Percentiles rank a stretch among this genome's conserved stretches.
These are phyloP conservation scores for Triangularia setosa DNA, from an alignment of 2,329 filamentous ascomycete species.

Conservation along the genomic window DNA sequence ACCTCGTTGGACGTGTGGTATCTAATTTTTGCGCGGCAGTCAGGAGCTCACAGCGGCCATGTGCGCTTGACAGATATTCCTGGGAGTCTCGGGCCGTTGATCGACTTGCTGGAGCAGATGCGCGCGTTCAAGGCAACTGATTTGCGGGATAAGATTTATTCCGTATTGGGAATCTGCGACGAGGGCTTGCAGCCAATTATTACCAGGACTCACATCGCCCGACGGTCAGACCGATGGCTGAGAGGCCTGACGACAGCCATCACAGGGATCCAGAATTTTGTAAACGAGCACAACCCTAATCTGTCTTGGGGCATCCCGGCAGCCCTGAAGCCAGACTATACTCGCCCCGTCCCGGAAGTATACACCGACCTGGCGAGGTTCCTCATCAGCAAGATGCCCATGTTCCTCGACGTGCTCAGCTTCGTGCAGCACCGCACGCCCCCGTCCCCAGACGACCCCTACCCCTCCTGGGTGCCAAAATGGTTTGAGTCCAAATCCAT, in stretches of 20 bases:
- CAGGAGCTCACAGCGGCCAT: not conserved
- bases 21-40: not conserved
- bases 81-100: not conserved
- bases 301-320: not conserved
- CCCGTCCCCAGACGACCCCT: not conserved
- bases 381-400: not conserved
- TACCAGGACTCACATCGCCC: not conserved
- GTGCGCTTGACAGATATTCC: not conserved
- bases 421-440: not conserved
- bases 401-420: not conserved
- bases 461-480: not conserved
- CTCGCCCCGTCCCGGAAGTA: not conserved
- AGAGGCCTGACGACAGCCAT: not conserved
- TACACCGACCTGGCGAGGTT: not conserved
- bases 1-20: not conserved
- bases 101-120: not conserved
- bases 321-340: not conserved
- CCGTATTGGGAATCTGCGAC: not conserved
- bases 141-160: not conserved
- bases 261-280: not conserved
- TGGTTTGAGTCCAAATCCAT: not conserved
- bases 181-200: not conserved
- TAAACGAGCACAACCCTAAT: not conserved
- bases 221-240: not conserved
- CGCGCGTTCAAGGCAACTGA: not conserved